Percentiles rank a stretch among this genome's conserved stretches.
These are phyloP conservation scores for Hymenotorrendiella dingleyae DNA, from an alignment of 2,329 filamentous ascomycete species.

Conservation along the genomic window DNA sequence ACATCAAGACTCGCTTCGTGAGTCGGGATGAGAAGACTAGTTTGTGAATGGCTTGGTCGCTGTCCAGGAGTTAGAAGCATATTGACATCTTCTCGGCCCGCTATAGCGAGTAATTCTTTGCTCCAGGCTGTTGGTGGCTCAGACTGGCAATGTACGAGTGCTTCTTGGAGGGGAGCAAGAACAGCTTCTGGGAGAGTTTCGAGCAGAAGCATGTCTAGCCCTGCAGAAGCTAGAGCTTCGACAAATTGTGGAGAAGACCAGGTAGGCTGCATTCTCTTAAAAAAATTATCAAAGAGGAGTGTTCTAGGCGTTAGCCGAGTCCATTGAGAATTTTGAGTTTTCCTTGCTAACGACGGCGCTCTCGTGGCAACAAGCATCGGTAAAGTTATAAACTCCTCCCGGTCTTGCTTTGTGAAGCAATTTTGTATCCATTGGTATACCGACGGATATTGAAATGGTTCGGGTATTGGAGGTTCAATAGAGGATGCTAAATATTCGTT, in stretches of 20 bases:
- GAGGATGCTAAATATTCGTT: constrained; percentile 10
- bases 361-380: constrained; percentile 39
- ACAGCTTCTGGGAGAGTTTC: constrained; percentile 83
- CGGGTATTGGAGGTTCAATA: constrained; percentile 30
- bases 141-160: constrained; percentile 78
- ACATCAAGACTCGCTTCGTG: constrained; percentile 69
- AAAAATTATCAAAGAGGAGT: constrained; percentile 62
- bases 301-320: constrained; percentile 53
- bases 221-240: constrained; percentile 65
- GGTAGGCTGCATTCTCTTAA: constrained; percentile 48
- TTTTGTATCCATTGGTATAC: constrained; percentile 50
- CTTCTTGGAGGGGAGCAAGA: constrained; percentile 74
- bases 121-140: constrained; percentile 74
- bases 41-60: constrained; percentile 22
- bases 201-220: constrained; percentile 60
- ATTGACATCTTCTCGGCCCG: constrained; percentile 77
- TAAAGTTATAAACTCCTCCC: constrained; percentile 42
- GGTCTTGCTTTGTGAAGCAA: constrained; percentile 29
- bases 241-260: constrained; percentile 58
- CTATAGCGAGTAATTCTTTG: constrained; percentile 62
- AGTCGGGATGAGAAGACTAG: constrained; percentile 40
- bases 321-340: constrained; percentile 20
- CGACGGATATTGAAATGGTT: constrained; percentile 52
- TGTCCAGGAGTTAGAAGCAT: constrained; percentile 51
- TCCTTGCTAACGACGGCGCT: constrained; percentile 14